Evolutionary conservation across 192 early-diverging fungal species (phyloP).

Genomic region (Umbelopsis sp.): DNA sequence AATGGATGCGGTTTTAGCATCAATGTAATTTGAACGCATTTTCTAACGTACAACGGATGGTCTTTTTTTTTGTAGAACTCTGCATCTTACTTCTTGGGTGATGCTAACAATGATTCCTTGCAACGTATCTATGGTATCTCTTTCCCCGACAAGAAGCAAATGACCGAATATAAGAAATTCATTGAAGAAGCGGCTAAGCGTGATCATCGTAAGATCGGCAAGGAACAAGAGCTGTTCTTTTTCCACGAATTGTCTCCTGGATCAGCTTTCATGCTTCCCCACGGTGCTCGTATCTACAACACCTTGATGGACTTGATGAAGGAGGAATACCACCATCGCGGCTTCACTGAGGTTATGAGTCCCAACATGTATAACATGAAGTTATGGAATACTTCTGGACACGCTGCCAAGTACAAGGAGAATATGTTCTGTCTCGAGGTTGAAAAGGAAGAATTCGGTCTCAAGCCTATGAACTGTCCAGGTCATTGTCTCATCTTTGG

Average conservation of each 20-base stretch:
- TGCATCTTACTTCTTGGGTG: slow-evolving; percentile 96
- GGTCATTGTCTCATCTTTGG: slow-evolving; percentile 98
- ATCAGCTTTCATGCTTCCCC: slow-evolving; percentile 92
- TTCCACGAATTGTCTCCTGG: slow-evolving; percentile 96
- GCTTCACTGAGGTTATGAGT: slow-evolving; percentile 95
- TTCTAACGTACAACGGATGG: not conserved
- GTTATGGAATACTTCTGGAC: slow-evolving; percentile 95
- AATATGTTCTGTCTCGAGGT: slow-evolving; percentile 96
- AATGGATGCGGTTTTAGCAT: not conserved
- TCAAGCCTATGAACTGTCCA: slow-evolving; percentile 99
- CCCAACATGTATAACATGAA: slow-evolving; percentile 99
- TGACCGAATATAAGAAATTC: slow-evolving; percentile 95
- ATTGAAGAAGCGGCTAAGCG: slow-evolving; percentile 95
- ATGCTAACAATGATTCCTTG: slow-evolving; percentile 95
- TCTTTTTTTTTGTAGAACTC: slow-evolving; percentile 70
- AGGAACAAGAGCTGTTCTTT: slow-evolving; percentile 98
- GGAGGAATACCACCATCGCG: slow-evolving; percentile 86
- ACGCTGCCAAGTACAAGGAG: slow-evolving; percentile 96
- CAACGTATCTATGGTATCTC: slow-evolving; percentile 99
- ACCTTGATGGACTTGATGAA: slow-evolving; percentile 89
- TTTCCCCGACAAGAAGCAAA: slow-evolving; percentile 97
- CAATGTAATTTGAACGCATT: not conserved
- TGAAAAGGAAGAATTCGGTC: slow-evolving; percentile 96
- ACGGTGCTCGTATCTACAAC: slow-evolving; percentile 97
- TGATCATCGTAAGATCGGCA: slow-evolving; percentile 96